These are phyloP conservation scores for Collybiopsis confluens DNA, from an alignment of 768 basidiomycete genomes.

Conservation along the genomic window DNA sequence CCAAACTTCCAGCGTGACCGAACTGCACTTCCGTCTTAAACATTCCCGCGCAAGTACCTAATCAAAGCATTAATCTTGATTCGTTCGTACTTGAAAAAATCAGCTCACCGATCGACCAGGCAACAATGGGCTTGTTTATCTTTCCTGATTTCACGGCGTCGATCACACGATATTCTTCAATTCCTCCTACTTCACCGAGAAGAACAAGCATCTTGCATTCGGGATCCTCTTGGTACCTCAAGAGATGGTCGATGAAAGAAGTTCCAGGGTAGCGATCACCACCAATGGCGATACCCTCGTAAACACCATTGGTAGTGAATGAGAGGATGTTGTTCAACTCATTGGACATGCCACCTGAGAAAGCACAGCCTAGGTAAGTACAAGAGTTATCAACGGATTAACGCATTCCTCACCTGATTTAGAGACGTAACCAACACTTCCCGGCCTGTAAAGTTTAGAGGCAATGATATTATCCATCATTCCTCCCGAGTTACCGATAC, in stretches of 20 bases:
- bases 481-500: slow-evolving; percentile 98
- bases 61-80: slow-evolving; percentile 23
- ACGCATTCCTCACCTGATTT: slow-evolving; percentile 64
- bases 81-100: no score
- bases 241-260: slow-evolving; percentile 97
- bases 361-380: no score
- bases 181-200: slow-evolving; percentile 97
- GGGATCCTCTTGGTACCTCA: slow-evolving; percentile 95
- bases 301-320: slow-evolving; percentile 93
- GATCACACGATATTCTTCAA: slow-evolving; percentile 98
- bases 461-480: slow-evolving; percentile 99
- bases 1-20: slow-evolving; percentile 97
- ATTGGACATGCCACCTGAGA: slow-evolving; percentile 85
- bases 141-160: slow-evolving; percentile 90
- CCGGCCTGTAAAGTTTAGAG: slow-evolving; percentile 96
- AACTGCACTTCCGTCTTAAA: slow-evolving; percentile 99
- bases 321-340: slow-evolving; percentile 99
- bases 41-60: slow-evolving; percentile 99
- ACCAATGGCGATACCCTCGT: slow-evolving; percentile 99
- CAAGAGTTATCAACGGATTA: no score
- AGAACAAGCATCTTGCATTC: slow-evolving; percentile 99
- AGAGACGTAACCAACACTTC: slow-evolving; percentile 97
- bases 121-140: slow-evolving; percentile 98
- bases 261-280: slow-evolving; percentile 99
- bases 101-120: slow-evolving; percentile 71